A percentile compares a stretch with the other conserved stretches of the same genome.
Conservation (phyloP, 192 early-diverging fungal species). For the Coemansia sp. region DNA sequence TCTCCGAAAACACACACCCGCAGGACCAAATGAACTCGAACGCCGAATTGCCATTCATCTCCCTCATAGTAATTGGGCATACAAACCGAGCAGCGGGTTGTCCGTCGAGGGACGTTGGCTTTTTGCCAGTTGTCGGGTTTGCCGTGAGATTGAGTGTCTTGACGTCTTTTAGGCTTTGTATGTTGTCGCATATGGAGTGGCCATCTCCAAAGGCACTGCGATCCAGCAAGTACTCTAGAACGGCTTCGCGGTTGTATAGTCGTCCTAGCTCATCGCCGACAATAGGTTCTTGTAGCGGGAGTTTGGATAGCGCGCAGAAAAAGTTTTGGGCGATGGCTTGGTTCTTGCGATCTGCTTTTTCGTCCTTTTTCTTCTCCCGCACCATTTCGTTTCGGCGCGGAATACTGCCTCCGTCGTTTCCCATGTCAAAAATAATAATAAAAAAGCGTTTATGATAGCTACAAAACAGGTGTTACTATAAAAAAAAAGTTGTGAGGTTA, state of each 20-base stretch:
- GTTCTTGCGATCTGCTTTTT: slow-evolving; percentile 30
- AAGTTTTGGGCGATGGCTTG: slow-evolving; percentile 32
- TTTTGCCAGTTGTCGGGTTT: background rate
- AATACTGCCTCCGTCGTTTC: slow-evolving; percentile 59
- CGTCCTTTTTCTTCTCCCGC: slow-evolving; percentile 47
- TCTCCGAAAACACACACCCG: slow-evolving; percentile 49
- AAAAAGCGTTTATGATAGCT: background rate
- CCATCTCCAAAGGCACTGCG: slow-evolving; percentile 64
- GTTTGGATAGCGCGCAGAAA: slow-evolving; percentile 49
- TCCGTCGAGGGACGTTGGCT: slow-evolving; percentile 14
- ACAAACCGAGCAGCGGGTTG: slow-evolving; percentile 35
- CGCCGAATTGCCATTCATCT: slow-evolving; percentile 47
- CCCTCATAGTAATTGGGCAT: slow-evolving; percentile 54
- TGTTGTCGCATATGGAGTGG: slow-evolving; percentile 13
- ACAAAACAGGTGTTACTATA: background rate
- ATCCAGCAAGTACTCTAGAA: slow-evolving; percentile 64
- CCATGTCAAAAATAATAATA: slow-evolving; percentile 26
- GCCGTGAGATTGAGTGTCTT: slow-evolving; percentile 17
- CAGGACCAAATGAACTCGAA: slow-evolving; percentile 53
- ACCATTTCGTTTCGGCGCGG: slow-evolving; percentile 56
- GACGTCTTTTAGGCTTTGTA: slow-evolving; percentile 25
- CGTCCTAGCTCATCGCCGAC: slow-evolving; percentile 64
- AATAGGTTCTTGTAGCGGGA: slow-evolving; percentile 61
- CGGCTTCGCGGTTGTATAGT: slow-evolving; percentile 73
- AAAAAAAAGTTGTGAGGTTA: too few species aligned